Base-by-base conservation (phyloP, 2,329 filamentous ascomycete genomes). In the Colletotrichum eremochloae region DNA sequence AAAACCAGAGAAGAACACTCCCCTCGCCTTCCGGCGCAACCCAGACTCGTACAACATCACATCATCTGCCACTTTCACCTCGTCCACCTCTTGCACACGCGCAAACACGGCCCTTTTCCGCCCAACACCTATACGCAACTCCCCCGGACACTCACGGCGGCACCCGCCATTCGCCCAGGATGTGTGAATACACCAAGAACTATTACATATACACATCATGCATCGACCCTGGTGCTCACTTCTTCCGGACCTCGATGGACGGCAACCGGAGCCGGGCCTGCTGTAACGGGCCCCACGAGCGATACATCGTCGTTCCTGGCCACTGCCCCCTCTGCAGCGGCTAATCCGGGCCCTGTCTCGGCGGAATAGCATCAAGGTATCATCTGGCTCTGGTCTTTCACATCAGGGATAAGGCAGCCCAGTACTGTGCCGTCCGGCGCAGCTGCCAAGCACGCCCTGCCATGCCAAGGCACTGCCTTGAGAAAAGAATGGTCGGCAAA, bases 131-230 rank as follows among this genome's bases (percentile, higher is more conserved):
- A 40, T 20, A n/a, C n/a, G 12, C 20, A 38, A 12, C 20, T 40
- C 6, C 36, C 4, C 55, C 24, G 36, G 36, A 15, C 36, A 15
- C 53, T 9, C 9, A 24, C 55, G 20, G 36, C 55, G n/a, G 3
- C 7, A 24, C 55, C 33, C 36, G 5, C 24, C 33, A 3, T 36
- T 55, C 52, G 63, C 42, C 69, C 78, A 84, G 38, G 71, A 89
- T 90, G 88, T 90, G 88, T 79, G 85, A 89, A 80, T 93, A 91
- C 78, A 92, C 90, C 77, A 93, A 92, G 77, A 93, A 93, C 81
- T 94, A 92, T 80, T 94, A 93, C 82, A 91, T 94, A 80, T 94
- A 94, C 83, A 91, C 90, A 69, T 86, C 89, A 55, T 94, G 92
- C 78, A 81, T 87, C 68, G 91, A 94, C 78, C 92, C 92, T 0